Conservation (phyloP, 176 grass and related monocot genomes). For the Hyparrhenia diplandra region DNA sequence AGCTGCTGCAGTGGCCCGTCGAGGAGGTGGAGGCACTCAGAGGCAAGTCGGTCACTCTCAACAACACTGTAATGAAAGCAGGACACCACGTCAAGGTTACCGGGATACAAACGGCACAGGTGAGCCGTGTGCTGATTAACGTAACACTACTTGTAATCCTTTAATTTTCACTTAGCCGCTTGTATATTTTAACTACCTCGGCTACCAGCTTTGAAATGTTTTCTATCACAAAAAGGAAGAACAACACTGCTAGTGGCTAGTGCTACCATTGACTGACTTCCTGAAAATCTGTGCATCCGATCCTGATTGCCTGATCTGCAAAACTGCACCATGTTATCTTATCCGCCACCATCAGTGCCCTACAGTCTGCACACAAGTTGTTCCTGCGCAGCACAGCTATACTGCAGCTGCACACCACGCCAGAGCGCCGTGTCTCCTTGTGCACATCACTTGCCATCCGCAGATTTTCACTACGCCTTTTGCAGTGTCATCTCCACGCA, state of each 20-base stretch:
- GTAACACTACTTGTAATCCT: no score
- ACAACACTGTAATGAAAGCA: constrained; percentile 14
- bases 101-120: constrained; percentile 60
- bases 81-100: constrained; percentile 50
- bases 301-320: neutral
- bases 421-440: neutral
- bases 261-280: no score
- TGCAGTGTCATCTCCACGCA: no score
- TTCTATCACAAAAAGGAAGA: neutral
- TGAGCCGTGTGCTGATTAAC: neutral
- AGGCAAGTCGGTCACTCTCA: constrained; percentile 29
- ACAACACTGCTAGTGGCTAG: no score
- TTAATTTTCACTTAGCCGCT: neutral
- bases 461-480: no score
- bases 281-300: neutral
- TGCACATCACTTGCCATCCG: no score
- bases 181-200: neutral
- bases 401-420: no score
- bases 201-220: neutral
- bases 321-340: neutral
- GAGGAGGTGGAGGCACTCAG: constrained; percentile 61
- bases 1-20: constrained; percentile 81
- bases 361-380: neutral
- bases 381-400: neutral
- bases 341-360: constrained; percentile 6